Evolutionary conservation across 2,329 filamentous ascomycete genomes (phyloP).

Genomic region (Pestalotiopsis sp.): DNA sequence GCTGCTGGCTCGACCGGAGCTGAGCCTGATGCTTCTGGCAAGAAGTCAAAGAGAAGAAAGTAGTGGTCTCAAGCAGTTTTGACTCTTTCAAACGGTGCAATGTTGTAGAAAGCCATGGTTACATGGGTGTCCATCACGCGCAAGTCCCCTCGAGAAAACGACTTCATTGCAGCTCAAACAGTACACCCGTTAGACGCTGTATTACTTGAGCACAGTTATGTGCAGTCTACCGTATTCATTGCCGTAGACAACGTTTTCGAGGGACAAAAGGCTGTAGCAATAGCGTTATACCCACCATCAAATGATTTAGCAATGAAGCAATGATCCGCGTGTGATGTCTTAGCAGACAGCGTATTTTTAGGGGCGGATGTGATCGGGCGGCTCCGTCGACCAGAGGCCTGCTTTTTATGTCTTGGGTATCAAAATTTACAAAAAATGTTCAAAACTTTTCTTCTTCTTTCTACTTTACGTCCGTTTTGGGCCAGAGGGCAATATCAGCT

Average conservation of each 20-base stretch:
- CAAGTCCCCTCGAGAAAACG: neutral
- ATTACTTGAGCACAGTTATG: neutral
- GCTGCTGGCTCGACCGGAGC: constrained; percentile 26
- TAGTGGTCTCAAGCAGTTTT: neutral
- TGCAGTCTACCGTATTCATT: neutral
- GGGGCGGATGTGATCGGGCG: neutral
- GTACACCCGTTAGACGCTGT: neutral
- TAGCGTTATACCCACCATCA: neutral
- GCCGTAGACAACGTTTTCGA: neutral
- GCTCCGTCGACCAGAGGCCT: neutral
- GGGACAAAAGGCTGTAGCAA: neutral
- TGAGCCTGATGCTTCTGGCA: constrained; percentile 17
- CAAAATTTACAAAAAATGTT: neutral
- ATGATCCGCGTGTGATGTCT: neutral
- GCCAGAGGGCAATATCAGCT: constrained; percentile 14
- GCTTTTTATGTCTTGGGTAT: neutral
- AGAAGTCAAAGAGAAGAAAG: constrained; percentile 37
- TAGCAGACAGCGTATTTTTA: neutral
- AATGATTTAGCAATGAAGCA: neutral
- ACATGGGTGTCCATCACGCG: neutral
- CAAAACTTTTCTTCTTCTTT: neutral
- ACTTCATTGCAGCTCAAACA: neutral
- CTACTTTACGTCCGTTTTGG: neutral
- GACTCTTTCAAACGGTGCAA: neutral
- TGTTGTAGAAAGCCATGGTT: neutral